Evolutionary conservation across 768 basidiomycete species (phyloP), one percentile per base, ranked within the genome.

Genomic region (Tricholomella constricta): DNA sequence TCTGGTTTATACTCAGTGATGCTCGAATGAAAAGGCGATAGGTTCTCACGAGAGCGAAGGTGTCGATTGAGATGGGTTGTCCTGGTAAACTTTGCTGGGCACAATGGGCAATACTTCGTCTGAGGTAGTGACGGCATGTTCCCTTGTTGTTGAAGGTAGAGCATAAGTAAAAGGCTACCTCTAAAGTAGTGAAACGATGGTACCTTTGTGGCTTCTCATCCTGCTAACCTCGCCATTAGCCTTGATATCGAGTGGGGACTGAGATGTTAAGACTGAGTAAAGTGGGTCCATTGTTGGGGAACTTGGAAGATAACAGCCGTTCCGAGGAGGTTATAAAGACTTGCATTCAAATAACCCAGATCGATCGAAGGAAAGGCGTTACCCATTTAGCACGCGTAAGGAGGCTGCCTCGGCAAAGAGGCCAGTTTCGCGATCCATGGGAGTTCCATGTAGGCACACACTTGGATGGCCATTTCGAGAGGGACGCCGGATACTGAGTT

Each of bases 31-130:
- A 45, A 6, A 46, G 12, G 44, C 48, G 29, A 48, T 22, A 17
- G n/a, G 20, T 10, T 74, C 85, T 48, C 65, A 88, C 87, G 87
- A 57, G 86, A 87, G 40, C 85, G 82, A 49, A 88, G 64, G 62
- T 89, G 87, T 14, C 87, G 78, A 66, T 88, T 86, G 43, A 89
- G 75, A 66, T 89, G 87, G 0, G 87, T 88, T 0, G 83, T 86
- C 32, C 86, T 75, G 3, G 86, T 88, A 63, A 88, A 89, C 62
- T 84, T 87, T 2, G 87, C 86, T 1, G 85, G 84, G 59, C 87
- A 89, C 29, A 83, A 69, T 10, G 80, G 77, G 60, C 87, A 89
- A 42, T 80, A 74, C 63, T 88, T 87, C 15, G 80, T 86, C 68
- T 89, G 86, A 1, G 86, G 87, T n/a, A 88, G 76, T 40, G 76